Conservation (phyloP, 1,284 basidiomycete species). For the Puccinia hordei region DNA sequence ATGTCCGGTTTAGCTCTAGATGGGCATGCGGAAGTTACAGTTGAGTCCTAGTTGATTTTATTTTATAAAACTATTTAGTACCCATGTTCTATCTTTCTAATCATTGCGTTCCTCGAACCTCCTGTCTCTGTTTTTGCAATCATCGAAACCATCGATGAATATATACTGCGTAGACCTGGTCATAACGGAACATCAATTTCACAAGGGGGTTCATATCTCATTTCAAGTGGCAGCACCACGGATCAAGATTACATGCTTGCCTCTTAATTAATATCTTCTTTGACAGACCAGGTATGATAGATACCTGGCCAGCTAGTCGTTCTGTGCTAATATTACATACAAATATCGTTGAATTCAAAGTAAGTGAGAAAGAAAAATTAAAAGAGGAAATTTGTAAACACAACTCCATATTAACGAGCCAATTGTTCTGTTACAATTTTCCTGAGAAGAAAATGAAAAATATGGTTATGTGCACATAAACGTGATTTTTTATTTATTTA, state of each 20-base stretch:
- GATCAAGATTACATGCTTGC: conserved; percentile 32
- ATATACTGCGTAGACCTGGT: conserved; percentile 10
- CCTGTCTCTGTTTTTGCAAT: too few species aligned
- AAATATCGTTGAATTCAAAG: background rate
- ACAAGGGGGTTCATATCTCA: conserved; percentile 33
- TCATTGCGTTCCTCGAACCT: background rate
- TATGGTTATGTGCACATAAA: too few species aligned
- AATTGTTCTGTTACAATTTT: too few species aligned
- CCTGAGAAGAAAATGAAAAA: too few species aligned
- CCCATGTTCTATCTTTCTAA: background rate
- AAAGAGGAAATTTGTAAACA: too few species aligned
- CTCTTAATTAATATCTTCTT: background rate
- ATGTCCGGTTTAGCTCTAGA: conserved; percentile 12
- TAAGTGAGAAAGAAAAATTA: too few species aligned
- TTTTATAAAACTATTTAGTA: background rate
- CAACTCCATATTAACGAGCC: too few species aligned
- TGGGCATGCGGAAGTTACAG: conserved; percentile 43
- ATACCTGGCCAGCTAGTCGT: too few species aligned
- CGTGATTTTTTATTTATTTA: too few species aligned
- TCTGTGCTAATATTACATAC: background rate
- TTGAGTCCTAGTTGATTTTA: background rate
- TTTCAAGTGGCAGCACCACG: conserved; percentile 37
- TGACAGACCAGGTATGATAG: too few species aligned
- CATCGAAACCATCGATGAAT: background rate
- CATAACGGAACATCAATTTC: conserved; percentile 35